Evolutionary conservation across 495 filamentous ascomycete species (phyloP).

Genomic region (Neurospora sp.): DNA sequence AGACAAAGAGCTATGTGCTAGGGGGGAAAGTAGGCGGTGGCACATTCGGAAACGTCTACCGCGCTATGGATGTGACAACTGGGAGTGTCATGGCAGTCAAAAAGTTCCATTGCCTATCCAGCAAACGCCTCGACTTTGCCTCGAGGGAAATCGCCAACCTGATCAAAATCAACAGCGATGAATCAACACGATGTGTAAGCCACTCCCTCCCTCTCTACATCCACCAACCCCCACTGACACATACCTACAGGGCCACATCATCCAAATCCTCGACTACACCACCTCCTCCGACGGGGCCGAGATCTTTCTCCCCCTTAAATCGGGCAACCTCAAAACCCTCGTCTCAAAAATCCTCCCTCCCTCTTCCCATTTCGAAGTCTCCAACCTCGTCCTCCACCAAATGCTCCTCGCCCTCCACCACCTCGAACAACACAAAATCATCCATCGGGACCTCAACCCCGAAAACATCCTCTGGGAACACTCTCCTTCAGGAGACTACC

Average conservation of each 20-base stretch:
- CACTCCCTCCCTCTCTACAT: background rate
- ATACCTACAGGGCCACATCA: conserved; percentile 18
- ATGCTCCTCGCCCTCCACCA: conserved; percentile 25
- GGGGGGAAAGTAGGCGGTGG: conserved; percentile 17
- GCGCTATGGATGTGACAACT: conserved; percentile 13
- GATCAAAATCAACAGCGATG: conserved; percentile 14
- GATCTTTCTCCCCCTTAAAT: conserved; percentile 26
- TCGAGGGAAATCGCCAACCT: conserved; percentile 19
- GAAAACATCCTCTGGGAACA: conserved; percentile 55
- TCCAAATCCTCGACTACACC: conserved; percentile 16
- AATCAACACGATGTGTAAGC: conserved; percentile 18
- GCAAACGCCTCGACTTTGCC: conserved; percentile 20
- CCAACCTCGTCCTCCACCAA: conserved; percentile 18
- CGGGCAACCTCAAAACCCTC: conserved; percentile 18
- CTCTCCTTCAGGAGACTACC: conserved; percentile 5
- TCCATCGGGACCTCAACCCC: conserved; percentile 73
- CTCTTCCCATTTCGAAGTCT: background rate
- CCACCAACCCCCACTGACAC: background rate
- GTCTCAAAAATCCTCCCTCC: background rate
- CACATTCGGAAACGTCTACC: conserved; percentile 21
- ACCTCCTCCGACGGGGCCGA: conserved; percentile 15
- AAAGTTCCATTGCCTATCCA: conserved; percentile 20
- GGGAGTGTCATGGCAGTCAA: conserved; percentile 24
- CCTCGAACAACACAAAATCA: conserved; percentile 42
- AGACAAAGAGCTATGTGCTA: conserved; percentile 14